Base-by-base conservation (phyloP, 2,329 filamentous ascomycete species). In the Phialocephala subalpina region DNA sequence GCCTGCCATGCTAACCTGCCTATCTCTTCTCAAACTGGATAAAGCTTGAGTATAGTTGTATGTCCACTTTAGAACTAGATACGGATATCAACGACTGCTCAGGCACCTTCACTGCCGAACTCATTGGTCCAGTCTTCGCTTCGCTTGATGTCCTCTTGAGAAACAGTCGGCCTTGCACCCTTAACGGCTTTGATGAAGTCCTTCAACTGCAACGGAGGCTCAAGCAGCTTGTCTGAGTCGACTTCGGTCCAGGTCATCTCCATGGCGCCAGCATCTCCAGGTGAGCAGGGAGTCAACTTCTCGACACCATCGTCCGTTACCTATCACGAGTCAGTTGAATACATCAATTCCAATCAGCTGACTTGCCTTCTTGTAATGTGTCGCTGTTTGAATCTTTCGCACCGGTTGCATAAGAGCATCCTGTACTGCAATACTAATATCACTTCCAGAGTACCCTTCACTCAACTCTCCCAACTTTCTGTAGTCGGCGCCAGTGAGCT, bases 401-500 rank as follows among this genome's bases (percentile, higher is more conserved):
- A 99, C 92, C 1, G 96, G 97, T 76, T 97, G 94, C 96, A 99
- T 99, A 45, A 99, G 83, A 0, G 96, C 96, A 77, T 97, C 92
- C 79, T 99, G 96, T 22, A 98, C 96, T 3, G 93, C 94, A 76
- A 98, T 98, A 75, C 87, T 89, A 73, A 99, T 98, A 87, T 99
- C 96, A 69, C 92, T 97, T 40, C 96, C 96, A 0, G 94, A 97
- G 80, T 97, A 99, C 0, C 96, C 96, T 66, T 98, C 95, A 60
- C 93, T 94, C 75, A 95, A 82, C 73, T 92, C 86, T 2, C 92
- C 94, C 69, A 99, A 82, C 64, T 90, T 87, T 72, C 90, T 88
- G 79, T 89, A 98, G 78, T 99, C 96, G 38, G 88, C 86, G 18
- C 87, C 81, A 64, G 88, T 89, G 67, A 99, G 84, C 47, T 93